Base-by-base conservation (phyloP, 352 stramenopile species). In the Phytophthora pini region DNA sequence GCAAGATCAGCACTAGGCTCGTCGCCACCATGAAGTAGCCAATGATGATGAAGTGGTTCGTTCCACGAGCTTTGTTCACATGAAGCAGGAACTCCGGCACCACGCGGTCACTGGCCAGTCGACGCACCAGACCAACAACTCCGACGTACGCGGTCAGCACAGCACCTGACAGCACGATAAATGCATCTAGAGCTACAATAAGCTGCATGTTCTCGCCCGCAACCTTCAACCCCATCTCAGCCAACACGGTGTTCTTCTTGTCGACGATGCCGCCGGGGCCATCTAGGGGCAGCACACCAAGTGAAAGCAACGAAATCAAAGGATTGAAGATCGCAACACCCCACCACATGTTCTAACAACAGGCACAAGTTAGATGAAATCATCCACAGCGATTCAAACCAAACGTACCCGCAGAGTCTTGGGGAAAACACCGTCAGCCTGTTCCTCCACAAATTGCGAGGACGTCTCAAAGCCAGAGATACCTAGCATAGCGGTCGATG, bases 401-500 rank as follows among this genome's bases (percentile, higher is more conserved):
- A 12, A 51, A 76, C 69, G 36, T 80, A 90, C 79, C 57, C 79
- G 76, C n/a, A 98, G 76, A 17, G 93, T 98, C 76, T 97, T 97
- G 9, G 88, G 86, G 72, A 98, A 98, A 12, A 98, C 94, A 13
- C 94, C 93, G n/a, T 94, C 79, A n/a, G 85, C 91, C 64, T 98
- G 93, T 63, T 98, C 92, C 72, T 98, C 89, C 15, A 98, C 92
- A 76, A 98, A 98, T 73, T 98, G 93, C 22, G 92, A 97, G 41
- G 88, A 97, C 4, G 89, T 97, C 72, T 98, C 95, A 56, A 98
- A 98, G 20, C 95, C 95, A 15, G 88, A 97, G 67, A 98, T 97
- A 47, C 95, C 95, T 12, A 98, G 88, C 90, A 98, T 98, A n/a
- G 94, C 94, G 5, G 87, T 93, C 4, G 86, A 97, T 45, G 90